phyloP scores from a whole-genome alignment of 2,329 filamentous ascomycete species.

The Pestalotiopsis sp. region DNA sequence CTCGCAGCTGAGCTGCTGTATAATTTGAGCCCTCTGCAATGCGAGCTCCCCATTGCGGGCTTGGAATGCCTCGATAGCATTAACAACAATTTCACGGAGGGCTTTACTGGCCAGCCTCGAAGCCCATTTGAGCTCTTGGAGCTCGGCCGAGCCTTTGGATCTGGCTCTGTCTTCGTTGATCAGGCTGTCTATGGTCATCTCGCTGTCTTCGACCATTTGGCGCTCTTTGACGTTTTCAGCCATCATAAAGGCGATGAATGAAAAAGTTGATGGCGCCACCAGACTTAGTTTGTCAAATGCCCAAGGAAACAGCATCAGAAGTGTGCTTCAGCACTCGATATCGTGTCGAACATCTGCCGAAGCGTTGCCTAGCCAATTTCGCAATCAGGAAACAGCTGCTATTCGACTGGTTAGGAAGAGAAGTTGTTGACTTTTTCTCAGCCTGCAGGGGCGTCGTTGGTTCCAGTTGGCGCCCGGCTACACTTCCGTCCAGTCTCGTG shows the following conservation, averaged over 20 bases:
- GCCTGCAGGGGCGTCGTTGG: neutral
- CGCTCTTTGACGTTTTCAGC: too few species aligned
- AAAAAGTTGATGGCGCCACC: too few species aligned
- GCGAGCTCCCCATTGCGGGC: neutral
- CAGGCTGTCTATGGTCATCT: too few species aligned
- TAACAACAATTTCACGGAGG: neutral
- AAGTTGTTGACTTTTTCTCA: neutral
- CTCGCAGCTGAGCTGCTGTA: neutral
- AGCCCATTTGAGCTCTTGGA: neutral
- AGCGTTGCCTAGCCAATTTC: too few species aligned
- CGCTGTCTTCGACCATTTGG: too few species aligned
- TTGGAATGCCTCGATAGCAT: conserved; percentile 1
- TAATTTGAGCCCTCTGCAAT: neutral
- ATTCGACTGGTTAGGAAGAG: neutral
- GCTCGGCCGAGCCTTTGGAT: conserved; percentile 1
- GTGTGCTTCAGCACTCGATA: too few species aligned
- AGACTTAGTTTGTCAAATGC: too few species aligned
- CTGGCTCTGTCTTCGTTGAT: neutral
- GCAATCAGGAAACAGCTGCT: neutral
- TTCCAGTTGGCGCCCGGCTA: neutral
- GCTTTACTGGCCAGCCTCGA: neutral
- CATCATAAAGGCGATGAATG: too few species aligned
- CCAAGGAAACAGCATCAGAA: too few species aligned
- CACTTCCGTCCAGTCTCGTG: neutral
- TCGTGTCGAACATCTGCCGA: too few species aligned